Base-by-base conservation (phyloP, 202 grass and related monocot species). In the Panicum hallii region DNA sequence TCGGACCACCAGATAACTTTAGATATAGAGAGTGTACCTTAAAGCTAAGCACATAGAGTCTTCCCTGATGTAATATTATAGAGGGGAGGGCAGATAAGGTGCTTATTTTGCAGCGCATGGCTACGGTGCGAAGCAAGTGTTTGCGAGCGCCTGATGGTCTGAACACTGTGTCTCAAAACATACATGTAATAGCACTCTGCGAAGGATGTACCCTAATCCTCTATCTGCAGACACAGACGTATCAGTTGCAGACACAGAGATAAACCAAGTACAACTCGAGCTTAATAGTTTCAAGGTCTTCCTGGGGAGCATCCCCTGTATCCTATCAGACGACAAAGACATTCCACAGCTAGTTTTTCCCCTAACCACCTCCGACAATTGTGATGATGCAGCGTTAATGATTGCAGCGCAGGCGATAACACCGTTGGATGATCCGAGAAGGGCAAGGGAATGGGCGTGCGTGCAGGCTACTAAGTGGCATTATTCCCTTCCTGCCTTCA, bases 401-500 rank as follows among this genome's bases (percentile, higher is more conserved):
- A 76, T 56, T 40, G 63, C 15, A 32, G 44, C 11, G 7, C 40
- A 60, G 54, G n/a, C 9, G 28, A 22, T 6, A 52, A 11, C 17
- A 28, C 63, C 45, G 74, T 61, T 68, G 38, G 43, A 73, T 60
- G 44, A 52, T 63, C 11, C 22, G 64, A 20, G 19, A 47, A 52
- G 30, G 20, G 48, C 26, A 40, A 16, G 5, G 5, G 66, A 62
- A 66, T 4, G 65, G 16, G 66, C 50, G 54, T 53, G 4, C 75
- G 60, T 85, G 63, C 61, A 34, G 11, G 46, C 67, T 72, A n/a
- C 47, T 55, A 26, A 67, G 32, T 16, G 79, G 87, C 70, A 85
- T 63, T 76, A 74, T 82, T 82, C 85, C 42, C 67, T 44, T 30
- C 43, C 64, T 16, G 54, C 34, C 79, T 78, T 83, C 64, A 64